Evolutionary conservation across 306 rosid genomes (phyloP).

Genomic region (Sophora flavescens): DNA sequence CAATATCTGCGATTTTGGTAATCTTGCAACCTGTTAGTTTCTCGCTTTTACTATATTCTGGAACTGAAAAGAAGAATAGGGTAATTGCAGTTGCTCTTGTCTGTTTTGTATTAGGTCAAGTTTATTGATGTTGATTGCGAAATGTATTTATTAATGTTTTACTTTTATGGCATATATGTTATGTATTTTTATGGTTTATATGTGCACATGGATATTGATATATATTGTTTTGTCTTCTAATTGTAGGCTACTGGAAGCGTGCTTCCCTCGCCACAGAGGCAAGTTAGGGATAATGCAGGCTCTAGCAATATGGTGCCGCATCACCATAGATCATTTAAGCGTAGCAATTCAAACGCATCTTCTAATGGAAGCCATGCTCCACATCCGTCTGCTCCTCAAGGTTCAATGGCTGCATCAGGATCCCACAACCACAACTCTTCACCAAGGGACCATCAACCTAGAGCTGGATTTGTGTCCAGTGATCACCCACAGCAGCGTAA

Average conservation of each 20-base stretch:
- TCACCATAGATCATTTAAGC: constrained; percentile 63
- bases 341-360: constrained; percentile 51
- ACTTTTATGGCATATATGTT: background rate
- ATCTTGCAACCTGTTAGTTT: background rate
- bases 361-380: constrained; percentile 61
- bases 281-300: constrained; percentile 52
- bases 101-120: background rate
- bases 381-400: constrained; percentile 54
- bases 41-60: background rate
- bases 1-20: background rate
- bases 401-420: constrained; percentile 51
- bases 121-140: background rate
- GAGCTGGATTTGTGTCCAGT: constrained; percentile 62
- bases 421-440: constrained; percentile 55
- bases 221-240: constrained; percentile 23
- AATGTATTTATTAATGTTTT: background rate
- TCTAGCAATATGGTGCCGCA: constrained; percentile 45
- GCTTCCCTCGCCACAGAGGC: constrained; percentile 62
- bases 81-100: background rate
- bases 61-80: background rate
- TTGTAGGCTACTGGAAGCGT: constrained; percentile 66
- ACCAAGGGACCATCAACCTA: constrained; percentile 56
- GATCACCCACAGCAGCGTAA: constrained; percentile 70
- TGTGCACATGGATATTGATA: constrained; percentile 39
- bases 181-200: constrained; percentile 18